Conservation (phyloP, 106 monocot genomes). For the Platanthera zijinensis region DNA sequence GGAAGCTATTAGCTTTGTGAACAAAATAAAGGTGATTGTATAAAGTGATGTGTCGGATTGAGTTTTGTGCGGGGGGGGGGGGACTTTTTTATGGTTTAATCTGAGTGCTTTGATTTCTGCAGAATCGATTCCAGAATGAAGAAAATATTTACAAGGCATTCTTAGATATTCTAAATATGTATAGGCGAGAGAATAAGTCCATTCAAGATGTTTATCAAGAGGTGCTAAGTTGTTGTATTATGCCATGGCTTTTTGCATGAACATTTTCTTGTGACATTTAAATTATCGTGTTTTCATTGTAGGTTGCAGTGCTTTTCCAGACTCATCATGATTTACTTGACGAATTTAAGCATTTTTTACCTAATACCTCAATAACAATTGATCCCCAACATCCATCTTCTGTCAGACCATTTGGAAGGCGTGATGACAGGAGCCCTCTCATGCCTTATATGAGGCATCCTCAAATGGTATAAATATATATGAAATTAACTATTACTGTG, state of each 20-base stretch:
- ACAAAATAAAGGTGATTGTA: conserved; percentile 74
- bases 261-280: not conserved
- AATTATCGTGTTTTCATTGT: conserved; percentile 2
- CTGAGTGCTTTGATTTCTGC: conserved; percentile 12
- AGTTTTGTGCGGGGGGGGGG: not conserved
- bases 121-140: conserved; percentile 88
- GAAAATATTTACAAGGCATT: conserved; percentile 93
- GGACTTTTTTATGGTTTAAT: not conserved
- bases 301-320: conserved; percentile 77
- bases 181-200: conserved; percentile 77
- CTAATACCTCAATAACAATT: conserved; percentile 43
- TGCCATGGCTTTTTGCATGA: not conserved
- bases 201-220: conserved; percentile 92
- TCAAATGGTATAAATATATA: conserved; percentile 41
- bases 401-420: conserved; percentile 39
- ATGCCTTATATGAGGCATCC: conserved; percentile 26
- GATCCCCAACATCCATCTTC: conserved; percentile 33
- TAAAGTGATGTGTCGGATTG: not conserved
- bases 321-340: conserved; percentile 81
- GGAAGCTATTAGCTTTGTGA: conserved; percentile 75
- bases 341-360: conserved; percentile 92
- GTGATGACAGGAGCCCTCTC: conserved; percentile 50
- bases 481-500: not conserved
- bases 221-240: conserved; percentile 17
- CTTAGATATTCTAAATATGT: conserved; percentile 96